Evolutionary conservation across 1,284 basidiomycete genomes (phyloP), one percentile per base, ranked within the genome.

Genomic region (Boletus sp.): DNA sequence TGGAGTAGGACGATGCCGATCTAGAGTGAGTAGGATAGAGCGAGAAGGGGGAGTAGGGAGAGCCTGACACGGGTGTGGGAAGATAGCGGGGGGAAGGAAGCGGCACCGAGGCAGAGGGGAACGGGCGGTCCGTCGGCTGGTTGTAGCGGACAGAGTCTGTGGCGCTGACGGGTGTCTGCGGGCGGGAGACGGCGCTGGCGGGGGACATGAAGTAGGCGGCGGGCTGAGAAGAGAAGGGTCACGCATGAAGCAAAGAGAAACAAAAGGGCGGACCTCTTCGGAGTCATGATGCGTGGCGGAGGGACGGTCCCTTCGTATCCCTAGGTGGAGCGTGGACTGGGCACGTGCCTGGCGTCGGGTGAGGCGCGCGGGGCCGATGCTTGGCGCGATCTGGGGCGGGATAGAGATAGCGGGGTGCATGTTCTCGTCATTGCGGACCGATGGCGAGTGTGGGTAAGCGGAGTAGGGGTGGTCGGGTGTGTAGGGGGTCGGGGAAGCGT

Each of bases 361-460:
- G 56, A 79, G 74, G 64, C 85, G 80, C 65, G 75, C 76, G 46
- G 87, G 86, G 0, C 86, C 87, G 63, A 84, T 80, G 73, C 78
- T 84, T 40, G 83, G 75, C 23, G 82, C 77, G 52, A 85, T 74
- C 73, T 83, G 83, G 40, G 74, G 64, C 56, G 66, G 59, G 46
- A 76, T 75, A 31, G 63, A 50, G 19, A 76, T 59, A 51, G 64
- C 57, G 46, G 68, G 49, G 50, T 69, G 72, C 31, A 72, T 70
- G 62, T 70, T 72, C 19, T 77, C 65, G 64, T 77, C 65, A 27
- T 61, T 56, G 55, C 72, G 73, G 14, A 71, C 58, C 5, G 72
- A 68, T 6, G 76, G 65, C 0, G 67, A 68, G 50, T 76, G 65
- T 6, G 77, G 68, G 59, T 74, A 71, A 38, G 70, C 40, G 40